Evolutionary conservation across 1,284 basidiomycete genomes (phyloP).

Genomic region (Puccinia horiana): DNA sequence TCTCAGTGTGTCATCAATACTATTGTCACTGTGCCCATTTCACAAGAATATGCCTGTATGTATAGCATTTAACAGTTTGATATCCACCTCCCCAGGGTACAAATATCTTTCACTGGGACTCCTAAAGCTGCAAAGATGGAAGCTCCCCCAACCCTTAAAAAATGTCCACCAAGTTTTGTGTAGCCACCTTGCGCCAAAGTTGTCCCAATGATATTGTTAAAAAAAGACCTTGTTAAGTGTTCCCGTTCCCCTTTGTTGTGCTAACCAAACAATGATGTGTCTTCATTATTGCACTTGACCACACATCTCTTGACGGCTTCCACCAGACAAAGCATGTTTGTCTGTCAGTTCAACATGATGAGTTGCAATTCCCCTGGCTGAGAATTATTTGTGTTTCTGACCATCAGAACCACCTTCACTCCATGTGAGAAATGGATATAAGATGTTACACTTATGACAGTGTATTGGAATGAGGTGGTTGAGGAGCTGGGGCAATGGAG

Average conservation of each 20-base stretch:
- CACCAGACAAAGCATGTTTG: not conserved
- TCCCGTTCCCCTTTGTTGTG: not conserved
- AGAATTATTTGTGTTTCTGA: not conserved
- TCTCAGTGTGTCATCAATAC: no score
- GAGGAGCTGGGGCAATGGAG: no score
- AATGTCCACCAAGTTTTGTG: not conserved
- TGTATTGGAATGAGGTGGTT: no score
- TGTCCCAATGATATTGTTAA: no score
- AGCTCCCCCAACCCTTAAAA: not conserved
- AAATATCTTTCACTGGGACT: not conserved
- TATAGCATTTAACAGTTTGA: not conserved
- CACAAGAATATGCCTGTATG: no score
- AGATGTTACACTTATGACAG: no score
- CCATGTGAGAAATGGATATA: no score
- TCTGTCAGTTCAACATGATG: not conserved
- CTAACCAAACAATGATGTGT: not conserved
- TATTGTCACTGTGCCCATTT: no score
- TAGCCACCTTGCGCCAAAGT: not conserved
- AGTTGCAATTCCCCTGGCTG: no score
- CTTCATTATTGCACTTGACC: no score
- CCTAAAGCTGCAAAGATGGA: not conserved
- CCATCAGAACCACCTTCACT: no score
- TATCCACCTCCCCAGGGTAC: not conserved
- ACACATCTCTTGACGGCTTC: not conserved
- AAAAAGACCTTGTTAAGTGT: not conserved